Percentiles rank a stretch among this genome's conserved stretches.
Conservation (phyloP, 257 asterid species). For the Primulina huaijiensis region DNA sequence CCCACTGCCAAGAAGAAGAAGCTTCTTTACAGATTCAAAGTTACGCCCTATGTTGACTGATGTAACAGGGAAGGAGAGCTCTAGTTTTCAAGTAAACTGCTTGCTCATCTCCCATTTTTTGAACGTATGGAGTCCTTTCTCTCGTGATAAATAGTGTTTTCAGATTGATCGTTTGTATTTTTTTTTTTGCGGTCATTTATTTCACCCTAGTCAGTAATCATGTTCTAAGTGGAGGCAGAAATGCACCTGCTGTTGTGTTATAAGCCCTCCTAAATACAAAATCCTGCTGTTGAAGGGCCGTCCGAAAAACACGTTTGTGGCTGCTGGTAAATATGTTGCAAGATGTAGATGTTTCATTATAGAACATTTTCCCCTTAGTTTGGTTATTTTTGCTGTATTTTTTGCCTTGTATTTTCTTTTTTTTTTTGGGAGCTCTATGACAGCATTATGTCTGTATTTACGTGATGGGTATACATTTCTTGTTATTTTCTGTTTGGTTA, state of each 20-base stretch:
- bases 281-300: not conserved
- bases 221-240: not conserved
- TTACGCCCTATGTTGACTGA: constrained; percentile 40
- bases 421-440: not conserved
- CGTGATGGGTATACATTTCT: not conserved
- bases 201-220: not conserved
- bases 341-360: not conserved
- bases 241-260: not conserved
- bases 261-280: not conserved
- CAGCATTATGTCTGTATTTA: no score
- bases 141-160: not conserved
- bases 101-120: constrained; percentile 3
- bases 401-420: not conserved
- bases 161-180: not conserved
- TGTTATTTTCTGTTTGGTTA: not conserved
- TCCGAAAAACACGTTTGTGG: not conserved
- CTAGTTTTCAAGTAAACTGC: constrained; percentile 7
- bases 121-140: not conserved
- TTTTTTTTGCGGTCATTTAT: not conserved
- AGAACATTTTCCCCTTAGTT: not conserved
- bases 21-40: constrained; percentile 79
- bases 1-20: constrained; percentile 78
- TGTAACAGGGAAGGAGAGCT: not conserved
- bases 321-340: not conserved
- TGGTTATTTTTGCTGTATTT: not conserved